phyloP scores from a whole-genome alignment of 1,284 basidiomycete species.

The Irpex lacteus region DNA sequence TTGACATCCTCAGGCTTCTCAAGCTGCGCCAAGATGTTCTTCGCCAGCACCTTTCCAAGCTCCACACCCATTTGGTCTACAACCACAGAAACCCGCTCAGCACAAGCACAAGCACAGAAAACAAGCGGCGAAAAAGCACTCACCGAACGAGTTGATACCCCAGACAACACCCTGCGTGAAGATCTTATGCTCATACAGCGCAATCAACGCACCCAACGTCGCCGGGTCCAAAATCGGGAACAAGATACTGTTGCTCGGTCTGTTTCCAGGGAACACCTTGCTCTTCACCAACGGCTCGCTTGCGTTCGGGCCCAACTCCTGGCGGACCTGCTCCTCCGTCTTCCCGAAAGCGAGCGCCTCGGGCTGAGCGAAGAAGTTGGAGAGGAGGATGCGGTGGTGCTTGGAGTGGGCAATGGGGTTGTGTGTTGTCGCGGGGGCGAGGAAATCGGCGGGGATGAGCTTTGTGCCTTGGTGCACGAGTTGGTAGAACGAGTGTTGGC shows the following conservation, averaged over 20 bases:
- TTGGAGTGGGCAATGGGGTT: slow-evolving; percentile 86
- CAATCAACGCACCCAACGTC: slow-evolving; percentile 84
- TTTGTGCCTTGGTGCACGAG: slow-evolving; percentile 95
- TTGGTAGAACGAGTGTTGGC: slow-evolving; percentile 99
- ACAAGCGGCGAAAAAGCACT: slow-evolving; percentile 18
- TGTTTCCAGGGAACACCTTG: slow-evolving; percentile 98
- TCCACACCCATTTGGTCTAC: too few species aligned
- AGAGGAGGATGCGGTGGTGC: slow-evolving; percentile 96
- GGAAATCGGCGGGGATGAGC: slow-evolving; percentile 92
- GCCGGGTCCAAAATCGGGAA: slow-evolving; percentile 92
- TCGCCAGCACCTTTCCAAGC: slow-evolving; percentile 94
- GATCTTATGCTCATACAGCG: slow-evolving; percentile 99
- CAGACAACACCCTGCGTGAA: slow-evolving; percentile 96
- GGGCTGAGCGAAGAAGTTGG: slow-evolving; percentile 98
- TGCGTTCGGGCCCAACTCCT: slow-evolving; percentile 76
- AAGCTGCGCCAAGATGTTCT: slow-evolving; percentile 91
- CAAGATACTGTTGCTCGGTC: slow-evolving; percentile 95
- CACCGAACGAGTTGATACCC: slow-evolving; percentile 98
- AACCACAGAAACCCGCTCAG: too few species aligned
- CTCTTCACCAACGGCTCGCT: slow-evolving; percentile 89
- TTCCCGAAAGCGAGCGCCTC: slow-evolving; percentile 98
- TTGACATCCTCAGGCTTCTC: slow-evolving; percentile 79
- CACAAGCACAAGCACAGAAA: not conserved
- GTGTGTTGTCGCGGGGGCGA: slow-evolving; percentile 91
- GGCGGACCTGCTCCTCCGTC: slow-evolving; percentile 82